These are phyloP conservation scores for Phoma herbarum DNA, from an alignment of 2,329 filamentous ascomycete genomes.

Conservation along the genomic window DNA sequence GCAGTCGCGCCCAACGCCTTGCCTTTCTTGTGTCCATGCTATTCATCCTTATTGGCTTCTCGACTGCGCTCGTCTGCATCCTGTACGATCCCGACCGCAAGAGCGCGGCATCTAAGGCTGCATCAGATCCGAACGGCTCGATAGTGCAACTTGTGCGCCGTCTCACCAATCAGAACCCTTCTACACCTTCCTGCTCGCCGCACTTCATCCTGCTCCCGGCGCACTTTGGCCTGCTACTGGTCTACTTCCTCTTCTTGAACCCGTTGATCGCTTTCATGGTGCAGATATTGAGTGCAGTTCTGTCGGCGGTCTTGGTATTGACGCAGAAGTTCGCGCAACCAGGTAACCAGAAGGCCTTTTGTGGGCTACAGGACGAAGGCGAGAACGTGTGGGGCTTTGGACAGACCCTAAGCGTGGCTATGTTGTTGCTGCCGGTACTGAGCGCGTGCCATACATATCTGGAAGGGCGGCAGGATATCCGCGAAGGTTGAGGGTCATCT, in stretches of 20 bases:
- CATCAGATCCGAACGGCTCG: constrained; percentile 9
- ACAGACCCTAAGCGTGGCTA: constrained; percentile 43
- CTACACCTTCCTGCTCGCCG: neutral
- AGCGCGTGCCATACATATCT: constrained; percentile 40
- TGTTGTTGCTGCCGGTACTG: constrained; percentile 40
- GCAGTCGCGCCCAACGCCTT: constrained; percentile 30
- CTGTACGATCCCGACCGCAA: constrained; percentile 31
- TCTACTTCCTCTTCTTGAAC: constrained; percentile 41
- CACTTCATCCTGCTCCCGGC: constrained; percentile 14
- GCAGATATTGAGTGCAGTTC: constrained; percentile 36
- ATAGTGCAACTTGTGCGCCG: constrained; percentile 15
- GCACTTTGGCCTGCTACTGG: constrained; percentile 24
- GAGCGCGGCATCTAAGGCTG: constrained; percentile 4
- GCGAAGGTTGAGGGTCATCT: neutral
- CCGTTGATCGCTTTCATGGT: constrained; percentile 39
- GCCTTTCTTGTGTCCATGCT: constrained; percentile 37
- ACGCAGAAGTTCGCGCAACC: constrained; percentile 42
- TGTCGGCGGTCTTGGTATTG: constrained; percentile 37
- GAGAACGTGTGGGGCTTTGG: constrained; percentile 46
- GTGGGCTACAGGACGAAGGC: constrained; percentile 34
- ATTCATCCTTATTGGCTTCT: constrained; percentile 42
- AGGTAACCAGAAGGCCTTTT: constrained; percentile 28
- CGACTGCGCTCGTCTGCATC: constrained; percentile 41
- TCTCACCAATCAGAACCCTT: constrained; percentile 14
- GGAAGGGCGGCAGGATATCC: constrained; percentile 39